Evolutionary conservation across 306 rosid species (phyloP).

Genomic region (Clitoria ternatea): DNA sequence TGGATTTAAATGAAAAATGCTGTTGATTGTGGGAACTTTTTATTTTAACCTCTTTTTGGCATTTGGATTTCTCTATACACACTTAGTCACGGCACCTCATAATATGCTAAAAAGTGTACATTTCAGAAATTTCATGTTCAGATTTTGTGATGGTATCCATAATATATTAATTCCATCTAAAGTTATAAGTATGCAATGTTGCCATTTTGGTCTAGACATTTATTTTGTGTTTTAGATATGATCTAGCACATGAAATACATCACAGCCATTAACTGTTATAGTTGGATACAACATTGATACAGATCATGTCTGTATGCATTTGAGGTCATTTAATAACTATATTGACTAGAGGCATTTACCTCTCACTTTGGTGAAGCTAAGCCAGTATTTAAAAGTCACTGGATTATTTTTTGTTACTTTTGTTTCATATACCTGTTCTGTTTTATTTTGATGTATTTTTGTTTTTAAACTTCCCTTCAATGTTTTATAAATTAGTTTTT

Average conservation of each 20-base stretch:
- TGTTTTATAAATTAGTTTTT: background rate
- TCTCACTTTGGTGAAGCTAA: background rate
- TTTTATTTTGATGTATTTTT: background rate
- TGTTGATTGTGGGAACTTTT: background rate
- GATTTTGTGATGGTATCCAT: slow-evolving; percentile 5
- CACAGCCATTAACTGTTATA: background rate
- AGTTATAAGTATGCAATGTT: background rate
- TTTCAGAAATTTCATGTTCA: background rate
- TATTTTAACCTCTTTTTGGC: background rate
- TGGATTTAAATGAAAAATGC: background rate
- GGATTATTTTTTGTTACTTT: background rate
- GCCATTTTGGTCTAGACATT: slow-evolving; percentile 12
- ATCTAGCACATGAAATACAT: background rate
- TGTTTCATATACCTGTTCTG: slow-evolving; percentile 1
- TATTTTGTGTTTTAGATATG: slow-evolving; percentile 5
- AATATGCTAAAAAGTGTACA: background rate
- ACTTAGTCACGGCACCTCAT: background rate
- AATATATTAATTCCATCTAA: background rate
- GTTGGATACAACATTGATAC: slow-evolving; percentile 7
- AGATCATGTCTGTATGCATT: slow-evolving; percentile 12
- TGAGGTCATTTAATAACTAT: slow-evolving; percentile 7
- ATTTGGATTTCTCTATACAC: too few species aligned
- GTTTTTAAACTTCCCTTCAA: background rate
- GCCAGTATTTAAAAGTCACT: slow-evolving; percentile 6
- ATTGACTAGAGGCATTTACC: background rate